A percentile compares a stretch with the other conserved stretches of the same genome.
phyloP scores from a whole-genome alignment of 441 rosid genomes.

The Jatropha multifida region DNA sequence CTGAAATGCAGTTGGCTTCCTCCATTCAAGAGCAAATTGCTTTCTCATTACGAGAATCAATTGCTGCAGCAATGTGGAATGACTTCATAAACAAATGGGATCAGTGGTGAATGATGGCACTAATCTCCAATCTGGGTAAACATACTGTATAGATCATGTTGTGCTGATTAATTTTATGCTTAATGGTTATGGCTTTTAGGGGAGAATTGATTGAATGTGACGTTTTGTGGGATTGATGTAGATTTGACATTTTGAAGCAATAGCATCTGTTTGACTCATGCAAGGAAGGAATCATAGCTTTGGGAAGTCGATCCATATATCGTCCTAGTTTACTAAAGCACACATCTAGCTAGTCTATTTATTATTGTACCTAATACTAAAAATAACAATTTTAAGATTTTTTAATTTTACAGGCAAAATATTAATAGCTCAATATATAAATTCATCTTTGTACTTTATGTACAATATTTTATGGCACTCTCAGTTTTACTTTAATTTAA shows the following conservation, averaged over 20 bases:
- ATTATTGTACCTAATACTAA: no score
- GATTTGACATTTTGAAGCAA: not conserved
- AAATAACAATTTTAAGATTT: no score
- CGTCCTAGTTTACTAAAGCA: no score
- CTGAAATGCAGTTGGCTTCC: slow-evolving; percentile 55
- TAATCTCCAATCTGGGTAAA: not conserved
- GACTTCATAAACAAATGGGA: slow-evolving; percentile 78
- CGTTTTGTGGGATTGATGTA: not conserved
- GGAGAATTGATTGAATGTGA: not conserved
- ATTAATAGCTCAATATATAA: no score
- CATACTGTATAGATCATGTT: not conserved
- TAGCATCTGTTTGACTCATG: not conserved
- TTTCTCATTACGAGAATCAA: slow-evolving; percentile 53
- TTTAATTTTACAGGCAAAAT: no score
- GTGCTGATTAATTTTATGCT: not conserved
- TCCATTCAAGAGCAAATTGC: slow-evolving; percentile 51
- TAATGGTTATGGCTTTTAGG: not conserved
- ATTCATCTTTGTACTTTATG: no score
- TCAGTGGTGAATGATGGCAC: slow-evolving; percentile 50
- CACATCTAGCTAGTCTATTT: no score
- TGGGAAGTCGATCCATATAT: no score
- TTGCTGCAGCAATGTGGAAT: slow-evolving; percentile 73
- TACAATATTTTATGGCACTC: no score
- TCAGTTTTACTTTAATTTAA: no score
- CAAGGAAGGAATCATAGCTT: not conserved